Evolutionary conservation across 2,329 filamentous ascomycete species (phyloP), one percentile per base, ranked within the genome.

Genomic region (Erysiphe pulchra): DNA sequence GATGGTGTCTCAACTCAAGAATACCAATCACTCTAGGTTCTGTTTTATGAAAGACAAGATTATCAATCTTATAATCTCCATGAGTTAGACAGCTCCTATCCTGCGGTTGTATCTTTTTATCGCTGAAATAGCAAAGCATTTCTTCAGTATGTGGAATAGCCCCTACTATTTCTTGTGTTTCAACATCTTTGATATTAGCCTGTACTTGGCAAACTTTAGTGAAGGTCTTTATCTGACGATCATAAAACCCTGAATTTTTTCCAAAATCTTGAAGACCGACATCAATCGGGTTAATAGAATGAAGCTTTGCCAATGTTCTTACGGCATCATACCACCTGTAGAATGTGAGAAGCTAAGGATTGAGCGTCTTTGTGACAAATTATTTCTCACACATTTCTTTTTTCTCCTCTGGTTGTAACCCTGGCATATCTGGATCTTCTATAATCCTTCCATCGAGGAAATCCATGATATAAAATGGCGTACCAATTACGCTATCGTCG

Each of bases 61-160:
- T 90, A 60, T 90, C 81, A 56, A 87, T 92, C 66, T 95, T 98
- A 67, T 87, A 98, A 61, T 98, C 90, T 33, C 90, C 90, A 57
- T 95, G 90, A 30, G 95, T 77, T 50, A 94, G 70, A 4, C 77
- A 79, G 18, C 71, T 75, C 50, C 81, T 69, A 59, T 95, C 87
- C 49, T 68, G 65, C 1, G 87, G 87, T 62, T 87, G 83, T 44
- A 67, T 69, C 47, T 60, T 60, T 52, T 73, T 66, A 55, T 86
- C 70, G 44, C 65, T 67, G 61, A 94, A 93, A 63, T 90, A 93
- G 1, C 59, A 61, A 39, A 90, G 70, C 65, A 87, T 78, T 38
- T 84, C 80, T 47, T 78, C 70, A 56, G 92, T 85, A 59, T 87
- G 74, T 28, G 86, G 85, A 54, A 95, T 76, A 54, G 75, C 71